Percentiles rank a stretch among this genome's conserved stretches.
phyloP scores from a whole-genome alignment of 192 early-diverging fungal genomes.

The Phlyctochytrium arcticum region DNA sequence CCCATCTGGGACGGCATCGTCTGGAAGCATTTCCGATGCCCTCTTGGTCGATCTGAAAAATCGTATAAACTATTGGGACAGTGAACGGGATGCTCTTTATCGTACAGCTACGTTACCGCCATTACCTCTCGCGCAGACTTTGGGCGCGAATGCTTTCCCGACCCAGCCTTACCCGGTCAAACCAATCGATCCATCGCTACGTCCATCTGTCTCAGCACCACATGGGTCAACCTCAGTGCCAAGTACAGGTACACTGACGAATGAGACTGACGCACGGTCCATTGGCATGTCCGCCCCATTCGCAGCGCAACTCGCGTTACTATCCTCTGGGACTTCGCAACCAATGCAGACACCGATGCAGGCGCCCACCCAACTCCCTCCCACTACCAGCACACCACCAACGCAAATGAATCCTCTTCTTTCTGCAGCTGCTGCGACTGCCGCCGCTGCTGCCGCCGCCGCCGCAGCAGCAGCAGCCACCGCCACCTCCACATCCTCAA shows the following conservation, averaged over 20 bases:
- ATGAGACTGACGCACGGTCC: too few species aligned
- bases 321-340: too few species aligned
- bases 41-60: conserved; percentile 20
- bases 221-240: neutral
- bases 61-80: conserved; percentile 26
- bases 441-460: neutral
- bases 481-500: neutral
- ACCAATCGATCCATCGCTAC: neutral
- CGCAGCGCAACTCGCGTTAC: too few species aligned
- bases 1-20: neutral
- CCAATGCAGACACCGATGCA: too few species aligned
- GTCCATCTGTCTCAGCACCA: neutral
- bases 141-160: neutral
- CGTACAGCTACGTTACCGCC: conserved; percentile 6
- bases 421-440: neutral
- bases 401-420: neutral
- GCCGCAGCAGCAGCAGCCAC: too few species aligned
- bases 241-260: neutral
- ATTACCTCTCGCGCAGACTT: neutral
- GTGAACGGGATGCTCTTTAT: conserved; percentile 25
- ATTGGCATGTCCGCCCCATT: neutral
- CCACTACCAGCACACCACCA: neutral
- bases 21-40: neutral
- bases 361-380: too few species aligned
- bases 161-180: neutral